Evolutionary conservation across 2,329 filamentous ascomycete genomes (phyloP).

Genomic region (Verticillium nonalfalfae): DNA sequence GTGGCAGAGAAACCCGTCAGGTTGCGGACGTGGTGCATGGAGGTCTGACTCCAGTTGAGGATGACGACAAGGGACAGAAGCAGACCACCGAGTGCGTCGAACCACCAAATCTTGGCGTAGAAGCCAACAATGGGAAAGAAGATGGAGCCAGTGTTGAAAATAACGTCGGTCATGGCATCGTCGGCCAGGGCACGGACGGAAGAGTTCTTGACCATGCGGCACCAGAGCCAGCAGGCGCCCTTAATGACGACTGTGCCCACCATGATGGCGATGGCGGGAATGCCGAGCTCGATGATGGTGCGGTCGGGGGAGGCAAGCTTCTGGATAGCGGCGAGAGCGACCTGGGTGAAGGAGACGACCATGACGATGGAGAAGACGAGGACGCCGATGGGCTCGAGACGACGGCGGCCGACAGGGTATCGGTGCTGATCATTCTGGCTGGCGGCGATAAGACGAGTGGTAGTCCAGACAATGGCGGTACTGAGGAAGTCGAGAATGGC

Average conservation of each 20-base stretch:
- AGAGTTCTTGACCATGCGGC: slow-evolving; percentile 77
- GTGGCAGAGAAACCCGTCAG: slow-evolving; percentile 72
- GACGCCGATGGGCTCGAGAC: slow-evolving; percentile 71
- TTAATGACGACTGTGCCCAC: slow-evolving; percentile 75
- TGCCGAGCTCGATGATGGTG: slow-evolving; percentile 63
- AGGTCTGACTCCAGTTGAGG: slow-evolving; percentile 70
- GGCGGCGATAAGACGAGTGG: slow-evolving; percentile 60
- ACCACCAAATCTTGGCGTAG: slow-evolving; percentile 74
- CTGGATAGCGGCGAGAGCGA: slow-evolving; percentile 63
- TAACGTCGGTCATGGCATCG: slow-evolving; percentile 63
- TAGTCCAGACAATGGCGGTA: slow-evolving; percentile 75
- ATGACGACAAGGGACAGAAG: slow-evolving; percentile 75
- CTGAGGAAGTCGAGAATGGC: slow-evolving; percentile 75
- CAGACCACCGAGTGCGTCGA: slow-evolving; percentile 73
- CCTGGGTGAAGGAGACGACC: slow-evolving; percentile 79
- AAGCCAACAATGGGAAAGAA: slow-evolving; percentile 78
- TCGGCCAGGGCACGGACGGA: slow-evolving; percentile 71
- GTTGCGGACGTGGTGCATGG: slow-evolving; percentile 71
- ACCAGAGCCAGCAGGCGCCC: slow-evolving; percentile 79
- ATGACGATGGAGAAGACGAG: slow-evolving; percentile 80
- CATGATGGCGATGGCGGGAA: slow-evolving; percentile 76
- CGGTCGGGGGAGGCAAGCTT: slow-evolving; percentile 56
- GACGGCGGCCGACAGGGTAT: slow-evolving; percentile 71
- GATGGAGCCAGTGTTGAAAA: slow-evolving; percentile 88
- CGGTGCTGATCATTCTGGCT: slow-evolving; percentile 66